These are phyloP conservation scores for Poterioochromonas sp. DNA, from an alignment of 352 stramenopile species.

Conservation along the genomic window DNA sequence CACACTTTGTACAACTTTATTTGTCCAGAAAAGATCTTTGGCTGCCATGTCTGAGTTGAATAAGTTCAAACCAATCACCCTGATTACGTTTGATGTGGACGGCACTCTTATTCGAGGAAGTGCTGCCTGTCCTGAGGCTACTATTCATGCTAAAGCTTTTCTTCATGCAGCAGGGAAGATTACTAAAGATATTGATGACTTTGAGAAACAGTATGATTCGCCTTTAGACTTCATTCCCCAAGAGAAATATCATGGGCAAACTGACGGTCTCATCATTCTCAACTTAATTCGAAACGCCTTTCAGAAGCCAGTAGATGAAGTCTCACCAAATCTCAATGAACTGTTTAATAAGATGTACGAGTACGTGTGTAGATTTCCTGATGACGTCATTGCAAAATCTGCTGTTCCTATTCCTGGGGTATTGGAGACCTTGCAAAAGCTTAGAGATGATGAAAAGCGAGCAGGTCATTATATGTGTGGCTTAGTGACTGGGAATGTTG, in stretches of 20 bases:
- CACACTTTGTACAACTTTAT: too few relatives aligned
- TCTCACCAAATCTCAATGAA: slow-evolving; percentile 35
- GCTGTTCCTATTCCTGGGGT: slow-evolving; percentile 43
- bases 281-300: slow-evolving; percentile 40
- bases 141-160: slow-evolving; percentile 39
- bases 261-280: slow-evolving; percentile 47
- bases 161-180: slow-evolving; percentile 36
- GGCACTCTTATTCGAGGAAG: slow-evolving; percentile 45
- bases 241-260: slow-evolving; percentile 46
- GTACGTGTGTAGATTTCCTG: slow-evolving; percentile 37
- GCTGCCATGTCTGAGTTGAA: too few relatives aligned
- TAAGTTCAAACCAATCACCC: too few relatives aligned
- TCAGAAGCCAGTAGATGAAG: slow-evolving; percentile 26
- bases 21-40: too few relatives aligned
- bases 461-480: slow-evolving; percentile 41
- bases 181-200: slow-evolving; percentile 29
- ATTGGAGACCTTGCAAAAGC: slow-evolving; percentile 32
- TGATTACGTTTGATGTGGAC: slow-evolving; percentile 51
- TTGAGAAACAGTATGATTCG: neutral
- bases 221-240: slow-evolving; percentile 35
- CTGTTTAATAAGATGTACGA: slow-evolving; percentile 46
- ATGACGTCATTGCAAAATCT: slow-evolving; percentile 41
- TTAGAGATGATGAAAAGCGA: slow-evolving; percentile 33
- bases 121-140: neutral
- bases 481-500: slow-evolving; percentile 49